Base-by-base conservation (phyloP, 306 rosid species). In the Citrullus colocynthis region DNA sequence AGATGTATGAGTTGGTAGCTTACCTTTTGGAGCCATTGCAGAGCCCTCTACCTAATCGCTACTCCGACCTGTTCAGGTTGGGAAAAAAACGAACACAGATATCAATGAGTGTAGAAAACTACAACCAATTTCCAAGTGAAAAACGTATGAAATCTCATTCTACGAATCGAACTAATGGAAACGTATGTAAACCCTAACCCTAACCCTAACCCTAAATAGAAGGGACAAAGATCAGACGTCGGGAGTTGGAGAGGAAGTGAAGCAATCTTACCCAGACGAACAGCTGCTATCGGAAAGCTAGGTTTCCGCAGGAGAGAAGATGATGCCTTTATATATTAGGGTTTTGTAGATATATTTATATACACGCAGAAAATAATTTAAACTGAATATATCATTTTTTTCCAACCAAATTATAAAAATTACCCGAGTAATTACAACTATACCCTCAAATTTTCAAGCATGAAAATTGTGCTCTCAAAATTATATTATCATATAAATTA, bases 11-110 rank as follows among this genome's bases (percentile, higher is more conserved):
- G 9, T 71, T 12, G 37, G 20, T 2, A n/a, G 41, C 66, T 15
- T 57, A 57, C 79, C 79, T 75, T 75, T 75, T 15, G 79, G 79
- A 56, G 66, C 79, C 79, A 75, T 75, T 75, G 65, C 67, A 55
- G 7, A 75, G 37, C 12, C 37, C 67, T 45, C 79, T 75, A 18
- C 67, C 79, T 18, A 39, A 75, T 55, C 48, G 15, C 55, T 49
- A 72, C 59, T 70, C 60, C 61, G 15, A 72, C 77, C 76, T 71
- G 21, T 21, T 44, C 4, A 24, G 1, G 37, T 13, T 3, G 41
- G 13, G 41, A 6, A 18, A 18, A n/a, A 17, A 42, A n/a, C 36
- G 9, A 4, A 45, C 1, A 44, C 5, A 6, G 2, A 44, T 44
- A 21, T 69, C 56, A 44, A 21, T 13, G 75, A 39, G 6, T 69